Base-by-base conservation (phyloP, 352 stramenopile genomes). In the Phytophthora fragariaefolia region DNA sequence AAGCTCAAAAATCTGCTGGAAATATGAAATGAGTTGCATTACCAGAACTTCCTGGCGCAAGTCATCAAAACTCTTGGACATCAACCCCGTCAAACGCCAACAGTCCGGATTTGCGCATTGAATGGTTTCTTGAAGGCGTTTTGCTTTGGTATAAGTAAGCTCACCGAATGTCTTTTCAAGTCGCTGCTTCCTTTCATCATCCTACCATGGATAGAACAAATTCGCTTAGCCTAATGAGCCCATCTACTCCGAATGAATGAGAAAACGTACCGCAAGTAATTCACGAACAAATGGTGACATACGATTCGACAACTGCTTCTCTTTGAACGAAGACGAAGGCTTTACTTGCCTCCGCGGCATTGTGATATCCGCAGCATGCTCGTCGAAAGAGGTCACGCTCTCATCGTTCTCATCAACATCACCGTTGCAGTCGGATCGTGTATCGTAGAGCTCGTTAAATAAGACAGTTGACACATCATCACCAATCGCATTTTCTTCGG, bases 31-130 rank as follows among this genome's bases (percentile, higher is more conserved):
- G 18, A 99, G 80, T 73, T 99, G 96, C 90, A 99, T 98, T 5
- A 98, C 93, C 64, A 99, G 96, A 38, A 98, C 93, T 80, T 99
- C 97, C 71, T 99, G 98, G 4, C 97, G 82, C 50, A 99, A 73
- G 65, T 99, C 97, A 77, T 99, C 98, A 71, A 98, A 98, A 50
- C 93, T 98, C 83, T 95, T 99, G 27, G 98, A 90, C 76, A 99
- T 99, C 27, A 99, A 83, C 22, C 83, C 81, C 27, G 83, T 69
- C 22, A 95, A 55, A 9, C 74, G 72, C 78, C 85, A 91, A 6
- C 69, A 67, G 1, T 59, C 32, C 3, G 65, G 47, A 30, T 63
- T 74, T 1, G 20, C 32, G 32, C 55, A 52, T n/a, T 53, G 34
- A 20, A 59, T 47, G 15, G 26, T 54, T 26, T 40, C 36, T n/a